A percentile compares a stretch with the other conserved stretches of the same genome.
Conservation (phyloP, 202 grass and related monocot species). For the Eragrostis tef region DNA sequence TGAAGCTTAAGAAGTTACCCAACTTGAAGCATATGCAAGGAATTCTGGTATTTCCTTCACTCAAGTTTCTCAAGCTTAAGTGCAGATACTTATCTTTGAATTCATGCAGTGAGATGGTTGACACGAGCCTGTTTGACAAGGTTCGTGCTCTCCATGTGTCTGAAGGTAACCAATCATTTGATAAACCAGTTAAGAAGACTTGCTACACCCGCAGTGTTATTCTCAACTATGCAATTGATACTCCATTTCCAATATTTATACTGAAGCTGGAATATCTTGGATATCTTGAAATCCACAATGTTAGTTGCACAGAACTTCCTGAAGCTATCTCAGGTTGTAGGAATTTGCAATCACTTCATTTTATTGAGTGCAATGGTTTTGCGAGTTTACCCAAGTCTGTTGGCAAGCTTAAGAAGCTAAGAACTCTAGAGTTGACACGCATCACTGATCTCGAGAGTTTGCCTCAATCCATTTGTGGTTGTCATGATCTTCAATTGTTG, state of each 20-base stretch:
- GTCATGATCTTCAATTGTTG: not conserved
- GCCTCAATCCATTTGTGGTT: not conserved
- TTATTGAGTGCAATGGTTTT: not conserved
- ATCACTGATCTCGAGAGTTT: not conserved
- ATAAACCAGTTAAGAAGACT: not conserved
- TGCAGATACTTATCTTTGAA: constrained; percentile 23
- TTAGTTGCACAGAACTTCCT: not conserved
- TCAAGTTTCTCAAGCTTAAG: too few species aligned
- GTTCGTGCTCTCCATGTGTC: not conserved
- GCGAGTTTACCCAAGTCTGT: constrained; percentile 23
- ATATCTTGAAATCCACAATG: constrained; percentile 1
- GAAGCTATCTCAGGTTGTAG: constrained; percentile 24
- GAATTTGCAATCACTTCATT: constrained; percentile 43
- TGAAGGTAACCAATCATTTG: not conserved
- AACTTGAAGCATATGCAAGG: not conserved
- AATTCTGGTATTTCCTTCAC: not conserved
- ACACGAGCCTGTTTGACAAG: not conserved
- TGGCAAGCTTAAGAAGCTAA: constrained; percentile 6
- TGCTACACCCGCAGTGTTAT: not conserved
- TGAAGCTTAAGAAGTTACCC: not conserved
- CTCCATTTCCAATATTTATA: not conserved
- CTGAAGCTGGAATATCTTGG: constrained; percentile 15
- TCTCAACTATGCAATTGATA: not conserved
- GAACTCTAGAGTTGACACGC: not conserved
- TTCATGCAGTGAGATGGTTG: not conserved